These are phyloP conservation scores for Pichia sp. DNA, from an alignment of 1,139 yeast genomes.

Conservation along the genomic window DNA sequence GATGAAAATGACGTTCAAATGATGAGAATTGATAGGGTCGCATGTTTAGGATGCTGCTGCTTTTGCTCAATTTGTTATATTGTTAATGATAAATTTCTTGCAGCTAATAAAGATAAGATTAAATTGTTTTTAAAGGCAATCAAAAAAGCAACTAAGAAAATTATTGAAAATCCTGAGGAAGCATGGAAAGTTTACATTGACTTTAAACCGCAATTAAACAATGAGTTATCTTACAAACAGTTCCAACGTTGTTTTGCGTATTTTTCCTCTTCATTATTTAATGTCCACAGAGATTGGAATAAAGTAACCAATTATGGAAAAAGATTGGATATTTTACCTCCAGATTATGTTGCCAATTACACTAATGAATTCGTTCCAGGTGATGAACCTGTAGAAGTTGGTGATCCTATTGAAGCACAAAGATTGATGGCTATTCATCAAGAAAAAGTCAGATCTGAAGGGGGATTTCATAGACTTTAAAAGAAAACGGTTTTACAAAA, in stretches of 20 bases:
- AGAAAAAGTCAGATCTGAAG: slow-evolving; percentile 41
- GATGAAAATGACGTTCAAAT: slow-evolving; percentile 44
- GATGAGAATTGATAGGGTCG: slow-evolving; percentile 52
- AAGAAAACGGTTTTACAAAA: not conserved
- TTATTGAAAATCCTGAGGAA: slow-evolving; percentile 37
- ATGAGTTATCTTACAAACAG: slow-evolving; percentile 35
- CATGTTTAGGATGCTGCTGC: slow-evolving; percentile 55
- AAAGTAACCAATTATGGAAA: slow-evolving; percentile 52
- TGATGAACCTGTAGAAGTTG: slow-evolving; percentile 43
- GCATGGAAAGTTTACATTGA: slow-evolving; percentile 44
- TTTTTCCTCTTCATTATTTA: slow-evolving; percentile 46
- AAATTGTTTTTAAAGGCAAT: slow-evolving; percentile 41
- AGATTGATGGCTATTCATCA: slow-evolving; percentile 42
- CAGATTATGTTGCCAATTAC: slow-evolving; percentile 45
- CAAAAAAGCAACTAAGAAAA: slow-evolving; percentile 45
- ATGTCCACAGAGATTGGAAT: slow-evolving; percentile 52
- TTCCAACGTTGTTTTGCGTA: slow-evolving; percentile 52
- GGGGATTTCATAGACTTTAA: slow-evolving; percentile 32
- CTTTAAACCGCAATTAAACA: slow-evolving; percentile 44
- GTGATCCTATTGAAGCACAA: slow-evolving; percentile 43
- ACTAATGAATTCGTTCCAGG: slow-evolving; percentile 46
- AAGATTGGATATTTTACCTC: slow-evolving; percentile 46
- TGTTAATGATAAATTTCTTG: slow-evolving; percentile 45
- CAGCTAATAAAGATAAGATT: slow-evolving; percentile 44
- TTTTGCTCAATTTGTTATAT: slow-evolving; percentile 54